These are phyloP conservation scores for Acacia concinna DNA, from an alignment of 331 rosid species.

Conservation along the genomic window DNA sequence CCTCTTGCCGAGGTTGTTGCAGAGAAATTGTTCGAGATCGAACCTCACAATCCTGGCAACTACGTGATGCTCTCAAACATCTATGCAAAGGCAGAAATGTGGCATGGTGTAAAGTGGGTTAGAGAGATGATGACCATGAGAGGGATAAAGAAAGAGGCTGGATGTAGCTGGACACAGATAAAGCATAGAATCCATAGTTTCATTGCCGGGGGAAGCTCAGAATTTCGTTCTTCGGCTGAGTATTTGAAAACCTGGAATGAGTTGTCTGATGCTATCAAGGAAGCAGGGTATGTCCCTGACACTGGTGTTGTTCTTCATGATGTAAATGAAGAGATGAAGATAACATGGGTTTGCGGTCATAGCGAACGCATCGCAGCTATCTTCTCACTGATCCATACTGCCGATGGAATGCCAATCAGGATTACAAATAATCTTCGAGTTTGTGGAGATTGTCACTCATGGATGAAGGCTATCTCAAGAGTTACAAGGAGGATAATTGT, in stretches of 20 bases:
- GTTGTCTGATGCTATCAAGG: conserved; percentile 36
- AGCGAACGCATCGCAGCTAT: conserved; percentile 56
- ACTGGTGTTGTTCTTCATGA: conserved; percentile 60
- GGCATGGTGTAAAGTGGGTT: conserved; percentile 50
- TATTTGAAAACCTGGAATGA: conserved; percentile 44
- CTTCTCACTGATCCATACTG: conserved; percentile 48
- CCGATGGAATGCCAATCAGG: conserved; percentile 50
- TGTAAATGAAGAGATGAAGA: conserved; percentile 51
- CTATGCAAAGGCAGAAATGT: conserved; percentile 56
- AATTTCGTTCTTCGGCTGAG: conserved; percentile 45
- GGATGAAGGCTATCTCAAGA: conserved; percentile 55
- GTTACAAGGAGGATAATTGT: conserved; percentile 45
- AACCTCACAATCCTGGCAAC: conserved; percentile 60
- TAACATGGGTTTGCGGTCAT: conserved; percentile 57
- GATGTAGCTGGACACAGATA: conserved; percentile 64
- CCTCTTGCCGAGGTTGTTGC: conserved; percentile 45
- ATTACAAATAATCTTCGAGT: conserved; percentile 60
- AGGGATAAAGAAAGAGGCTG: conserved; percentile 56
- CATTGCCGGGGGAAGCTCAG: conserved; percentile 54
- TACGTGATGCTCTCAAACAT: conserved; percentile 68
- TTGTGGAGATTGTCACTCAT: conserved; percentile 61
- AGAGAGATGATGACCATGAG: conserved; percentile 54
- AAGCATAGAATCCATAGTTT: conserved; percentile 48
- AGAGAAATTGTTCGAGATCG: conserved; percentile 43
- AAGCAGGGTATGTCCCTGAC: conserved; percentile 45